phyloP scores from a whole-genome alignment of 1,284 basidiomycete genomes.

The Thecaphora thlaspeos region DNA sequence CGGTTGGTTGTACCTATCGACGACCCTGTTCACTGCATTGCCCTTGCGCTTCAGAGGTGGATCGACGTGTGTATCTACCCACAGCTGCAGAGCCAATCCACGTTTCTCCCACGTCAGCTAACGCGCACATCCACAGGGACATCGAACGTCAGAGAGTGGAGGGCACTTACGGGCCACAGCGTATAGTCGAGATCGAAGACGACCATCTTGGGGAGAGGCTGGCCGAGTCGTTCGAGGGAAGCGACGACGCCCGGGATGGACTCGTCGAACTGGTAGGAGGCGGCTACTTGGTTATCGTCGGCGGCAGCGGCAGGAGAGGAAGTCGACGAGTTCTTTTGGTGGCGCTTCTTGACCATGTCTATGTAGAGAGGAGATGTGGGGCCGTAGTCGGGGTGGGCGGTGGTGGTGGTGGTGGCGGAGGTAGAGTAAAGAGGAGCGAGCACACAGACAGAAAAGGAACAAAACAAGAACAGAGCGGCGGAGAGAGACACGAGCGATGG shows the following conservation, averaged over 20 bases:
- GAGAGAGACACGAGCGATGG: too few relatives aligned
- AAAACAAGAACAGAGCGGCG: too few relatives aligned
- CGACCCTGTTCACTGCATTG: conserved; percentile 37
- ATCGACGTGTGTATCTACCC: conserved; percentile 53
- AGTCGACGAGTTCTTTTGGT: not conserved
- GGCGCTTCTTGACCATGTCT: not conserved
- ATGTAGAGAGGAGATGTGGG: too few relatives aligned
- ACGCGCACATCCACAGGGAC: too few relatives aligned
- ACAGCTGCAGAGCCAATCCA: too few relatives aligned
- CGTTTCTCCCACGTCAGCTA: too few relatives aligned
- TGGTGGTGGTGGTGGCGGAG: too few relatives aligned
- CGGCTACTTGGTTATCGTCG: not conserved
- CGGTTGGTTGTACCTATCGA: conserved; percentile 34
- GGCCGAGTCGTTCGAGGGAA: conserved; percentile 8
- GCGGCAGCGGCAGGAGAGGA: not conserved
- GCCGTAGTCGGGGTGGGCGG: too few relatives aligned
- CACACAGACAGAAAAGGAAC: too few relatives aligned
- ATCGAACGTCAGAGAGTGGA: too few relatives aligned
- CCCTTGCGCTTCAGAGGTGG: conserved; percentile 37
- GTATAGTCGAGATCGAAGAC: conserved; percentile 56
- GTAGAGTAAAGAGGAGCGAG: too few relatives aligned
- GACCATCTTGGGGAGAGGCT: conserved; percentile 35
- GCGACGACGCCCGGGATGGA: conserved; percentile 2
- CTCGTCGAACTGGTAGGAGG: conserved; percentile 1
- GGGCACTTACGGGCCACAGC: conserved; percentile 47